These are phyloP conservation scores for Pseudogymnoascus sp. DNA, from an alignment of 2,329 filamentous ascomycete species.

Conservation along the genomic window DNA sequence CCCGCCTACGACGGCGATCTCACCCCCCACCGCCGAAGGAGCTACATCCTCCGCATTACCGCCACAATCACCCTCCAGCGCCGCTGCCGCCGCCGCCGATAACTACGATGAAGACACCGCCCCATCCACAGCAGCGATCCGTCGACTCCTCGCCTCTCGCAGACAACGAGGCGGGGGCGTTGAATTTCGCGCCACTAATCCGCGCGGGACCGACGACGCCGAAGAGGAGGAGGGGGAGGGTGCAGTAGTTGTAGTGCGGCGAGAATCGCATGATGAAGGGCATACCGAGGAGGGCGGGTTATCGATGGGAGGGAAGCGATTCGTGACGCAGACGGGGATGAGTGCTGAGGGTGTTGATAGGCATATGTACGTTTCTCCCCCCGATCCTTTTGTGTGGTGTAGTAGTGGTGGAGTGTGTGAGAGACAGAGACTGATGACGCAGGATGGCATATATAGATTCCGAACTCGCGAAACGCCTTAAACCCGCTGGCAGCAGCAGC, in stretches of 20 bases:
- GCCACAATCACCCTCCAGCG: constrained; percentile 10
- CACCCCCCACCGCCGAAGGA: constrained; percentile 9
- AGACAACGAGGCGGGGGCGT: constrained; percentile 45
- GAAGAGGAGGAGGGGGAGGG: constrained; percentile 18
- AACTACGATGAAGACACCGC: constrained; percentile 28
- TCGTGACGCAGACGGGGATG: constrained; percentile 63
- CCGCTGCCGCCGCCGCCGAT: constrained; percentile 13
- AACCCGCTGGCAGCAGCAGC: constrained; percentile 5
- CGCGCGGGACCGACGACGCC: constrained; percentile 16
- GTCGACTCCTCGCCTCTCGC: constrained; percentile 45
- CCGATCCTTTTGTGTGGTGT: no score
- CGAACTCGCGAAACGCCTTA: constrained; percentile 57
- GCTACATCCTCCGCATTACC: constrained; percentile 18
- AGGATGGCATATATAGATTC: constrained; percentile 81
- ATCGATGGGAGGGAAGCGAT: constrained; percentile 38
- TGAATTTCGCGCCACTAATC: constrained; percentile 36
- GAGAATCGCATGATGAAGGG: not conserved
- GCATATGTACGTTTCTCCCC: constrained; percentile 55
- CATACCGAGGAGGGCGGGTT: constrained; percentile 5
- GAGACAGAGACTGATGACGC: constrained; percentile 51
- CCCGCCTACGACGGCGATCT: constrained; percentile 20
- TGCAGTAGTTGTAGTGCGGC: not conserved
- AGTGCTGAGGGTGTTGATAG: constrained; percentile 57
- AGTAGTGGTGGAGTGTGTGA: no score
- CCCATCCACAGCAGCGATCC: constrained; percentile 40